Conservation (phyloP, 163 green algal genomes). For the Trebouxiophyceae sp. region DNA sequence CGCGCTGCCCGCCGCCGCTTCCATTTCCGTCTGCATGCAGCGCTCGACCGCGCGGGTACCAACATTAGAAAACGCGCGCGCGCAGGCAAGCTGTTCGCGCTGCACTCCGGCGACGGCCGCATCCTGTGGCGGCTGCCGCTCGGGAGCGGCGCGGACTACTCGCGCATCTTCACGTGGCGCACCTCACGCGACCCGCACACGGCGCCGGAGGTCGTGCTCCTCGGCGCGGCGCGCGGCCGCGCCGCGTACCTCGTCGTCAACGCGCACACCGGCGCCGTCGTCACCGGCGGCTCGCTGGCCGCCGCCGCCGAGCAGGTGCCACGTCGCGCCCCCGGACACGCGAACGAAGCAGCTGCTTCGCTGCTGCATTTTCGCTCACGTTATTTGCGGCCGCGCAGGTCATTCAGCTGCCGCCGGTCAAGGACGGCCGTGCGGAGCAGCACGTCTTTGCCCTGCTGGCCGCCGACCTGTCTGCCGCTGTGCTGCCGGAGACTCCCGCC, state of each 20-base stretch:
- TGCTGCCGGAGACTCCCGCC: neutral
- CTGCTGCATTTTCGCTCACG: too few species aligned
- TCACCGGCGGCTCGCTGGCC: neutral
- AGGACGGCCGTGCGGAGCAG: too few species aligned
- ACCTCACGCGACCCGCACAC: constrained; percentile 50
- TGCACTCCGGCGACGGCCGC: constrained; percentile 87
- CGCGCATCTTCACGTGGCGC: constrained; percentile 38
- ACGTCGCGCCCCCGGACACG: too few species aligned
- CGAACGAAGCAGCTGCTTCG: too few species aligned
- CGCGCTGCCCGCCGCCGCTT: neutral
- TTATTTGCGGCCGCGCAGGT: too few species aligned
- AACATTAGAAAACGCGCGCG: neutral
- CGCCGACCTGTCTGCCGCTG: neutral
- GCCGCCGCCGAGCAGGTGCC: neutral
- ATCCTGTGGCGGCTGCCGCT: constrained; percentile 62
- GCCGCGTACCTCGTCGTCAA: constrained; percentile 23
- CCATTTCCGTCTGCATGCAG: too few species aligned
- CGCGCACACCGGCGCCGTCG: constrained; percentile 27
- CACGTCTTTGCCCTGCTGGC: neutral
- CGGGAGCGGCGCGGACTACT: neutral
- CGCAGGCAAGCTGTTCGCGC: constrained; percentile 58
- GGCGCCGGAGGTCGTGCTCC: constrained; percentile 34
- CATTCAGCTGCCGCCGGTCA: too few species aligned
- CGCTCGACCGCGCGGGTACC: neutral
- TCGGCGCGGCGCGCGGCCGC: neutral